A percentile compares a stretch with the other conserved stretches of the same genome.
Evolutionary conservation across 1,139 yeast genomes (phyloP).

Genomic region (Ashbya aceris): DNA sequence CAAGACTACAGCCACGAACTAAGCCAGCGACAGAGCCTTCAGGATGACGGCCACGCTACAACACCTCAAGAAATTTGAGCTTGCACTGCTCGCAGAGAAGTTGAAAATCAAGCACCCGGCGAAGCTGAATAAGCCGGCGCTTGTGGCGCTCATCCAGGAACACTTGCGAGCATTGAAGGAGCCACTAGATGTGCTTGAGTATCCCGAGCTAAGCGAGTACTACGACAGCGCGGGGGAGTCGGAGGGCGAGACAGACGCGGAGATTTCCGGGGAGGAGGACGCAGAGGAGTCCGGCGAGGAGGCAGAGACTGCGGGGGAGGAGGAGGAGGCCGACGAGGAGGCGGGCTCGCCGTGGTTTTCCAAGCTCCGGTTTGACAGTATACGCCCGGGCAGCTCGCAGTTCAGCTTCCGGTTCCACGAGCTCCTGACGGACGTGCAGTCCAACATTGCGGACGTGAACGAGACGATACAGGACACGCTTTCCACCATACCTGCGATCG

Average conservation of each 20-base stretch:
- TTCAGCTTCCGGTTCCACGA: constrained; percentile 21
- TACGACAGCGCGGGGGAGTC: constrained; percentile 12
- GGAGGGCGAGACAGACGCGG: constrained; percentile 9
- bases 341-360: constrained; percentile 9
- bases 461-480: constrained; percentile 25
- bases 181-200: constrained; percentile 22
- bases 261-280: constrained; percentile 6
- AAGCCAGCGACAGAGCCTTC: neutral
- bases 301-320: constrained; percentile 6
- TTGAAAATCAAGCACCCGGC: constrained; percentile 17
- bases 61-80: constrained; percentile 24
- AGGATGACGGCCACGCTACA: constrained; percentile 8
- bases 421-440: constrained; percentile 18
- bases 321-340: constrained; percentile 8
- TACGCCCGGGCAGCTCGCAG: constrained; percentile 7
- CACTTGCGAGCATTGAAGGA: constrained; percentile 15
- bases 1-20: neutral
- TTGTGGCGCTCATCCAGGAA: constrained; percentile 17
- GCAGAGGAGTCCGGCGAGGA: constrained; percentile 6
- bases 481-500: constrained; percentile 22
- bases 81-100: constrained; percentile 23
- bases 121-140: constrained; percentile 16
- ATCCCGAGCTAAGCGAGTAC: constrained; percentile 25
- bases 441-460: constrained; percentile 14
- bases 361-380: constrained; percentile 8